Conservation (phyloP, 176 grass and related monocot genomes). For the Avena atlantica region DNA sequence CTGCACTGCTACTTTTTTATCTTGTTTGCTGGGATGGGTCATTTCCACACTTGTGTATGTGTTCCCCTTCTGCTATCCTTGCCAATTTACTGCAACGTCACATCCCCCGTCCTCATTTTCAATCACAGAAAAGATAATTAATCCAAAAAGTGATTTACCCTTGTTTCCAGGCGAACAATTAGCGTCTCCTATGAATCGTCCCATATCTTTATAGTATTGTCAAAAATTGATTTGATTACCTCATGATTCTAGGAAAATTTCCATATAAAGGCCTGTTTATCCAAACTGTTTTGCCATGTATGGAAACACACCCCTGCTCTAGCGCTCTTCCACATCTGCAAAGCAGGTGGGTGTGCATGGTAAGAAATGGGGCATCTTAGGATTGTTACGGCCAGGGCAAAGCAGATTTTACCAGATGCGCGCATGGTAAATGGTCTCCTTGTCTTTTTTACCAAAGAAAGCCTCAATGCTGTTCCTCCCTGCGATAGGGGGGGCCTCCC, state of each 20-base stretch:
- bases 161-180: background rate
- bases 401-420: constrained; percentile 25
- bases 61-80: constrained; percentile 26
- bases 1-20: background rate
- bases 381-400: constrained; percentile 32
- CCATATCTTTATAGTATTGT: no score
- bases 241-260: constrained; percentile 9
- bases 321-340: constrained; percentile 31
- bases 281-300: constrained; percentile 63
- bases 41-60: background rate
- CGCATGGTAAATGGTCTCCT: constrained; percentile 45
- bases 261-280: constrained; percentile 56
- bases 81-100: background rate
- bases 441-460: constrained; percentile 58
- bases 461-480: constrained; percentile 47
- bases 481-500: constrained; percentile 29
- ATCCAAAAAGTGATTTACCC: background rate
- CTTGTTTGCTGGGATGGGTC: background rate
- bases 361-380: constrained; percentile 30
- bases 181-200: background rate
- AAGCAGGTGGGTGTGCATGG: background rate
- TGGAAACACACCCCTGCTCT: constrained; percentile 44
- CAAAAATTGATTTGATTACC: background rate
- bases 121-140: no score
- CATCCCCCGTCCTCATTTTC: background rate